Evolutionary conservation across 352 stramenopile species (phyloP), one percentile per base, ranked within the genome.

Genomic region (Pilasporangium apinafurcum): DNA sequence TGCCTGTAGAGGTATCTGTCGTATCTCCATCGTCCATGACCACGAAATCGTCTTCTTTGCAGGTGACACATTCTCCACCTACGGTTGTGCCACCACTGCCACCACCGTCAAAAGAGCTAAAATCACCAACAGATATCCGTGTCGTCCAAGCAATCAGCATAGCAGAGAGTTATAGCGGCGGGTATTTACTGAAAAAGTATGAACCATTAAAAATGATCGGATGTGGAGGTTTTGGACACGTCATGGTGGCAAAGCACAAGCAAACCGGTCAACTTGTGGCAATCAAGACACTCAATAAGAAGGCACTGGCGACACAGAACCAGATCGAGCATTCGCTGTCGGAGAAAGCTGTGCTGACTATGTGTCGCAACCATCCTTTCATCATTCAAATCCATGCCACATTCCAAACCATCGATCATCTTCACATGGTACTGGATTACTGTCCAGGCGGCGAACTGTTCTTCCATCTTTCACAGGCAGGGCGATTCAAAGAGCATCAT

Each of bases 301-400:
- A 90, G 29, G 71, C 62, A 6, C 72, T 93, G 29, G 83, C 70
- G 10, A 40, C 53, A 41, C 71, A 88, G 42, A 86, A 95, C 22
- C 86, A 97, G 44, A 59, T 94, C 16, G 65, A 93, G 52, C 82
- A 96, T 53, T 92, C 86, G 16, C 62, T 83, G 12, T 65, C 84
- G 20, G 88, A 97, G 59, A 76, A 86, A 30, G 66, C 73, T 4
- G 89, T 97, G 36, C 78, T 97, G 18, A 82, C 75, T 21, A 93
- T 96, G 56, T 83, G 72, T 28, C 72, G 82, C 18, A 71, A 91
- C 51, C 88, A 97, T 49, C 87, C 87, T 27, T 97, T 96, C 63
- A 95, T 96, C 54, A 74, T 97, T 4, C 84, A 88, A 43, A 72
- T 96, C 26, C 81, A 95, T 43, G 77, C 68, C 16, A 76, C 82